Base-by-base conservation (phyloP, 352 stramenopile genomes). In the Phytophthora idaei region DNA sequence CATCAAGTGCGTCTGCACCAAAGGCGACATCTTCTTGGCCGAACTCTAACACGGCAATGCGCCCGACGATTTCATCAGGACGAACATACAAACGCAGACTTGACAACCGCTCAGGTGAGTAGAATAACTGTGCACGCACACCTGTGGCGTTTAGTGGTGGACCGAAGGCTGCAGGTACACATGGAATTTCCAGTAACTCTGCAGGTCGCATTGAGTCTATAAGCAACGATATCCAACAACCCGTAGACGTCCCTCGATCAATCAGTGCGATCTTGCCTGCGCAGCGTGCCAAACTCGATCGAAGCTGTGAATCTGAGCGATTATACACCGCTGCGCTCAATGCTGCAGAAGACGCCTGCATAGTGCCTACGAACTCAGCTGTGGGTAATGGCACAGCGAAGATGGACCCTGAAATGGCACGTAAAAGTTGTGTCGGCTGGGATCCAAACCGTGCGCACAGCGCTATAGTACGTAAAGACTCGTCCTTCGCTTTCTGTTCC, bases 11-110 rank as follows among this genome's bases (percentile, higher is more conserved):
- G 5, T 88, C 76, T 3, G 70, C 55, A 14, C 87, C 80, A 53
- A 87, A 78, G 1, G 63, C 65, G 14, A 92, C 73, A 44, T 93
- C 83, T 9, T 81, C 69, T 55, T 88, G 77, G 28, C 80, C 78
- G 61, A 90, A 90, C 51, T 88, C 81, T 11, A 93, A 69, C 37
- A 93, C 78, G n/a, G 87, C 83, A 37, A 93, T 71, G 29, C 79
- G 80, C 15, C 76, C 76, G 5, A 89, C 78, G 21, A 90, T 63
- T 58, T 92, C 80, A 49, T 91, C 81, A 0, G 83, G 83, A 1
- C 85, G 81, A 14, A 93, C 85, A 46, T 88, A 91, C 53, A 91
- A 67, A 1, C 74, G 71, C 48, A 93, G 59, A 31, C 77, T 83
- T 41, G 59, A 67, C 9, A 93, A 64, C n/a, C 86, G 86, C 61